phyloP scores from a whole-genome alignment of 805 yeast species.

The Barnettozyma sucrosica region DNA sequence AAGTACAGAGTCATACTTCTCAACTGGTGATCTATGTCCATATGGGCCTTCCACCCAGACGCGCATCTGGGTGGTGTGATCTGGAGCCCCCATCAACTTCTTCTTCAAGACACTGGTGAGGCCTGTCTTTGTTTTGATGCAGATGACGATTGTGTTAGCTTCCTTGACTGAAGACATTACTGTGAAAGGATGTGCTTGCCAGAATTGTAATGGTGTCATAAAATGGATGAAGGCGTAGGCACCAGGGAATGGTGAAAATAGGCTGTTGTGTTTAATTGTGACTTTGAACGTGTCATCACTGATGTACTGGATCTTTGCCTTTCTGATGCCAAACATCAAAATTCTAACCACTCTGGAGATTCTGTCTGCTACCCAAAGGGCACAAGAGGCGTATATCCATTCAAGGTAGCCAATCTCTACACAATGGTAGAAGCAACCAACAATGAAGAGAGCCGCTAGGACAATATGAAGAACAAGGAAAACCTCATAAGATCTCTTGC shows the following conservation, averaged over 20 bases:
- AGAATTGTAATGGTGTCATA: constrained; percentile 41
- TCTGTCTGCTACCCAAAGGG: constrained; percentile 32
- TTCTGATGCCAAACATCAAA: constrained; percentile 11
- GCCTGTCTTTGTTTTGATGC: constrained; percentile 48
- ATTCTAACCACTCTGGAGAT: constrained; percentile 37
- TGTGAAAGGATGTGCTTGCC: constrained; percentile 73
- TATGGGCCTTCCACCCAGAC: constrained; percentile 56
- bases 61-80: constrained; percentile 21
- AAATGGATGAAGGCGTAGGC: constrained; percentile 51
- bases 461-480: constrained; percentile 55
- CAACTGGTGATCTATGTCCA: constrained; percentile 37
- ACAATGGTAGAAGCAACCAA: constrained; percentile 56
- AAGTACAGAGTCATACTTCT: constrained; percentile 31
- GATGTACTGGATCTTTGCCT: constrained; percentile 13
- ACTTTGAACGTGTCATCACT: constrained; percentile 42
- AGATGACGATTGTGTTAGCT: constrained; percentile 29
- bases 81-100: constrained; percentile 28
- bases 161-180: constrained; percentile 34
- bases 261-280: constrained; percentile 33
- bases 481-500: constrained; percentile 52
- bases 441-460: constrained; percentile 47
- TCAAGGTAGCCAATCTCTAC: constrained; percentile 22
- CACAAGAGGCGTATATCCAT: constrained; percentile 36
- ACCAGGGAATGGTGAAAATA: constrained; percentile 47
- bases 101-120: constrained; percentile 38